These are phyloP conservation scores for Ogataea allantospora DNA, from an alignment of 805 yeast species.

Conservation along the genomic window DNA sequence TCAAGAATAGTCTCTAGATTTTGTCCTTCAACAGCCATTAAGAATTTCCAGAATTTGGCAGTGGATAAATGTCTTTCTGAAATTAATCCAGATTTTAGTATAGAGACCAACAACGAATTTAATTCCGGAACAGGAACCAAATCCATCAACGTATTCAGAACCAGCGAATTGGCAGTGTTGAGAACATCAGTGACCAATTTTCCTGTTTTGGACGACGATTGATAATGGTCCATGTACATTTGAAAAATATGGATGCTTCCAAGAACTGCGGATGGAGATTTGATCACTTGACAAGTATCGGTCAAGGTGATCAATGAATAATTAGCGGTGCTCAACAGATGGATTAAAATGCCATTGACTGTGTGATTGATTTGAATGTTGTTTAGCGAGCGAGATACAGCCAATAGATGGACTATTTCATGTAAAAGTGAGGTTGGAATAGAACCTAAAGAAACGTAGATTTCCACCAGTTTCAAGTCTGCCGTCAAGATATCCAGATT, in stretches of 20 bases:
- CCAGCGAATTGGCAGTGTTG: constrained; percentile 15
- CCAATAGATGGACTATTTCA: constrained; percentile 14
- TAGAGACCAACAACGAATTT: constrained; percentile 4
- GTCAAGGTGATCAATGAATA: constrained; percentile 14
- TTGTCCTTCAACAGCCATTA: constrained; percentile 3
- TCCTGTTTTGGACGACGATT: constrained; percentile 11
- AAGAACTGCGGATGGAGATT: constrained; percentile 17
- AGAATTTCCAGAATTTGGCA: constrained; percentile 15
- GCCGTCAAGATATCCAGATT: constrained; percentile 14
- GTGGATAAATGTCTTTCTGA: constrained; percentile 2
- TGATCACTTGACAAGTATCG: constrained; percentile 21
- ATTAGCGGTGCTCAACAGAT: constrained; percentile 14
- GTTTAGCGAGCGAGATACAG: constrained; percentile 16
- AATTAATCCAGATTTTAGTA: not conserved
- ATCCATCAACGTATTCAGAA: constrained; percentile 11
- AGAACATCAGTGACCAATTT: constrained; percentile 16
- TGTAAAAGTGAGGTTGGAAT: constrained; percentile 16
- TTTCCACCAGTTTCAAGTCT: constrained; percentile 17
- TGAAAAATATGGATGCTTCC: constrained; percentile 22
- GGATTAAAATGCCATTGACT: constrained; percentile 9
- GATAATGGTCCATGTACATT: constrained; percentile 14
- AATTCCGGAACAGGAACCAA: too few relatives aligned
- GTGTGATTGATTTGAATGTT: constrained; percentile 11
- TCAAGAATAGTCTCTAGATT: constrained; percentile 15
- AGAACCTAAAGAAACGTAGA: constrained; percentile 15